Conservation (phyloP, 495 filamentous ascomycete species). For the Neurospora intermedia region DNA sequence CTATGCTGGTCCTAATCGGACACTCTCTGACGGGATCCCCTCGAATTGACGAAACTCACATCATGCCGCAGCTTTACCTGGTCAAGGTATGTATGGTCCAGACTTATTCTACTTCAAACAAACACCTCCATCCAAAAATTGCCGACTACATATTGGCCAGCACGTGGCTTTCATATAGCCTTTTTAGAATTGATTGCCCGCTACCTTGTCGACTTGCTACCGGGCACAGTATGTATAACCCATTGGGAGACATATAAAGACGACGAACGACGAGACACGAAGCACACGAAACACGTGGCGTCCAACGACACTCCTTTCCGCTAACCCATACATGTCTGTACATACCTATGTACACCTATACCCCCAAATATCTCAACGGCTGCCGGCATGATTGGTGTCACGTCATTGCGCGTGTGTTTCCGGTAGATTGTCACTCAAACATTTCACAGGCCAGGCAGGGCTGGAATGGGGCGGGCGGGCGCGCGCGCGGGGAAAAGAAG, state of each 20-base stretch:
- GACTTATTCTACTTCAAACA: background rate
- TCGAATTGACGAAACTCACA: too few relatives aligned
- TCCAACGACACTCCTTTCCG: conserved; percentile 3
- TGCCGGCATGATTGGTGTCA: background rate
- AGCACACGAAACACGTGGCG: conserved; percentile 9
- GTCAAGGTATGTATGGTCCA: too few relatives aligned
- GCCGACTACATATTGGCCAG: background rate
- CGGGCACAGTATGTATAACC: too few relatives aligned
- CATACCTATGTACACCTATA: too few relatives aligned
- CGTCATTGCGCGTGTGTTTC: background rate
- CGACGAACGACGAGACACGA: background rate
- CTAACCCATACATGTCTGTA: background rate
- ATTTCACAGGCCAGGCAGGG: background rate
- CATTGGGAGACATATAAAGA: background rate
- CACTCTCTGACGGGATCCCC: too few relatives aligned
- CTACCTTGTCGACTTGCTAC: too few relatives aligned
- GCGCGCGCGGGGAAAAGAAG: background rate
- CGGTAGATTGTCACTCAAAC: background rate
- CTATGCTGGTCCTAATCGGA: too few relatives aligned
- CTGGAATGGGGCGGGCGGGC: background rate
- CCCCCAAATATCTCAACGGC: background rate
- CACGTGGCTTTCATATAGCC: background rate
- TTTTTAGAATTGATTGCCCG: too few relatives aligned
- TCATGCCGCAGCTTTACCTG: background rate
- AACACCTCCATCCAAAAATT: background rate